Evolutionary conservation across 495 filamentous ascomycete species (phyloP).

Genomic region (Elasticomyces elasticus): DNA sequence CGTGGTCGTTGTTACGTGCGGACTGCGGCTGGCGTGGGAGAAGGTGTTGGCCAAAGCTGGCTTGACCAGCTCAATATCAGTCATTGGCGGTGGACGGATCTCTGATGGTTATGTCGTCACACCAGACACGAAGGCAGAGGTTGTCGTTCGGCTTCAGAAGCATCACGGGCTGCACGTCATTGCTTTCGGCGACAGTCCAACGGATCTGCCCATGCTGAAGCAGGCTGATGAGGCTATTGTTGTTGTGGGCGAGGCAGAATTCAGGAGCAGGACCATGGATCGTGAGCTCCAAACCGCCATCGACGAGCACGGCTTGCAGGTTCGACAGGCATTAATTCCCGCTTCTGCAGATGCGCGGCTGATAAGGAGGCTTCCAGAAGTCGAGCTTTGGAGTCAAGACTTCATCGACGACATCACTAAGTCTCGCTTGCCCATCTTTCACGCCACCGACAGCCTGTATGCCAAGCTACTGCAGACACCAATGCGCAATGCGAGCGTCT

Average conservation of each 20-base stretch:
- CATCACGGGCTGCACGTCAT: slow-evolving; percentile 37
- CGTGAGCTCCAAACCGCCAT: slow-evolving; percentile 37
- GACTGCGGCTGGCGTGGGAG: slow-evolving; percentile 48
- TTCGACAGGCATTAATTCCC: slow-evolving; percentile 43
- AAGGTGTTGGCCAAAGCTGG: slow-evolving; percentile 42
- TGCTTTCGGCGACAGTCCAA: slow-evolving; percentile 54
- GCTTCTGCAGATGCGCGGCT: slow-evolving; percentile 35
- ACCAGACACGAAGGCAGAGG: slow-evolving; percentile 39
- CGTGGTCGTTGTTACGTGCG: slow-evolving; percentile 50
- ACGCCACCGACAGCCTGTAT: slow-evolving; percentile 38
- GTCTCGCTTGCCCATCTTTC: slow-evolving; percentile 26
- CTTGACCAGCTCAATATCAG: slow-evolving; percentile 36
- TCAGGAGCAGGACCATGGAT: slow-evolving; percentile 51
- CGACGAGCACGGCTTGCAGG: slow-evolving; percentile 32
- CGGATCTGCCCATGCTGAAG: slow-evolving; percentile 51
- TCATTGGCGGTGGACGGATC: slow-evolving; percentile 48
- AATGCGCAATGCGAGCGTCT: slow-evolving; percentile 42
- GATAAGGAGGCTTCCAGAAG: slow-evolving; percentile 35
- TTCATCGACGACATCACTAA: slow-evolving; percentile 35
- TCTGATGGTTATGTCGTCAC: slow-evolving; percentile 45
- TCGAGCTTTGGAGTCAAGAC: slow-evolving; percentile 31
- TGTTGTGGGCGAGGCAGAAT: slow-evolving; percentile 43
- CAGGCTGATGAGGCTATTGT: slow-evolving; percentile 48
- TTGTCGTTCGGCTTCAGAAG: slow-evolving; percentile 38
- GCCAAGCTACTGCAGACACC: slow-evolving; percentile 49